Conservation (phyloP, 2,329 filamentous ascomycete genomes). For the Karstenula rhodostoma region DNA sequence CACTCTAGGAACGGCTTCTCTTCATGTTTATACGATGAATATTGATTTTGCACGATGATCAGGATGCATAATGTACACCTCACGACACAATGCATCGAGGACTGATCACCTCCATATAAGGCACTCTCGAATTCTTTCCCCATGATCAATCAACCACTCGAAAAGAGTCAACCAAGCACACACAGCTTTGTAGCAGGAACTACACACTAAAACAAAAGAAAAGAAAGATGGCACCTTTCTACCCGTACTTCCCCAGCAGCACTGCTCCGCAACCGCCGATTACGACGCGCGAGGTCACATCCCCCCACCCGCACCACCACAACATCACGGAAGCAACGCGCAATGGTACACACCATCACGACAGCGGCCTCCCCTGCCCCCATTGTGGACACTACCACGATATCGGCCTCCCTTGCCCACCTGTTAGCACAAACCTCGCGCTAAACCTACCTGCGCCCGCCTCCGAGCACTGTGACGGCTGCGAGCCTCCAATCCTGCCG, state of each 20-base stretch:
- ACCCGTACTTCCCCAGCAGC: background rate
- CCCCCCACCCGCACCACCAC: no score
- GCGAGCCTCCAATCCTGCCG: background rate
- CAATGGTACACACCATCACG: background rate
- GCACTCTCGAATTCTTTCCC: background rate
- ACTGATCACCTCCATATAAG: background rate
- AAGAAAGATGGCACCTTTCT: conserved; percentile 7
- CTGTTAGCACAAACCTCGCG: background rate
- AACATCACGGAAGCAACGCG: no score
- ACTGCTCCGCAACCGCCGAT: no score
- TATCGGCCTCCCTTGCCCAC: no score
- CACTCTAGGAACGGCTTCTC: background rate
- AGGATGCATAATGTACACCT: no score
- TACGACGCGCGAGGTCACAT: no score
- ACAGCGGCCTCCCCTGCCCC: background rate
- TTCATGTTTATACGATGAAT: background rate
- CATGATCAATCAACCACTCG: background rate
- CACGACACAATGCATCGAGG: background rate
- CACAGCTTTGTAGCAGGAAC: no score
- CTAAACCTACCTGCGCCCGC: background rate
- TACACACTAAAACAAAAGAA: background rate
- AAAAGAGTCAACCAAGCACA: no score
- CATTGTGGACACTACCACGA: no score
- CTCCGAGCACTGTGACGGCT: background rate
- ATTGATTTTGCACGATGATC: background rate